phyloP scores from a whole-genome alignment of 192 early-diverging fungal species.

The Backusella luteola region DNA sequence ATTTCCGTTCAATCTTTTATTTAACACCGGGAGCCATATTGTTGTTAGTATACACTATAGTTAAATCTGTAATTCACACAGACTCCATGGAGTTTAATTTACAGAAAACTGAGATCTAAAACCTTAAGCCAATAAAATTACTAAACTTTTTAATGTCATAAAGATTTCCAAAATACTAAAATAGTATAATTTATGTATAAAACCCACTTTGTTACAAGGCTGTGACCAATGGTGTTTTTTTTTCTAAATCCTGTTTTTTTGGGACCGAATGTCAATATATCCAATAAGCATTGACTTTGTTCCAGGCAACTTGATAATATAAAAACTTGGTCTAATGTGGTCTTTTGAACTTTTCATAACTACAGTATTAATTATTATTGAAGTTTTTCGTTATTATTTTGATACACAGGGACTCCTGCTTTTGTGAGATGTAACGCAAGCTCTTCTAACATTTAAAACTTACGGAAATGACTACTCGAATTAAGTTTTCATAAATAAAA shows the following conservation, averaged over 20 bases:
- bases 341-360: background rate
- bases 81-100: background rate
- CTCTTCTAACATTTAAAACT: background rate
- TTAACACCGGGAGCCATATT: background rate
- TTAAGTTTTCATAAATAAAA: background rate
- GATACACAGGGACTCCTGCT: background rate
- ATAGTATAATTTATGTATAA: background rate
- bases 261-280: background rate
- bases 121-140: background rate
- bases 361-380: background rate
- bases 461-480: background rate
- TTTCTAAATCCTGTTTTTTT: background rate
- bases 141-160: background rate
- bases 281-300: background rate
- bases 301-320: background rate
- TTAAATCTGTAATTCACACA: background rate
- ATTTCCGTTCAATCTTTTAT: background rate
- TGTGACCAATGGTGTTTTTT: background rate
- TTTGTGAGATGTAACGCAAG: slow-evolving; percentile 4
- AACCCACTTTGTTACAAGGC: background rate
- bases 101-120: background rate
- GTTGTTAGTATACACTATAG: background rate
- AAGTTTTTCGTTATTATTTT: background rate
- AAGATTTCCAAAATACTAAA: background rate
- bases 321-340: background rate